Evolutionary conservation across 306 rosid genomes (phyloP), one percentile per base, ranked within the genome.

Genomic region (Phaseolus lunatus): DNA sequence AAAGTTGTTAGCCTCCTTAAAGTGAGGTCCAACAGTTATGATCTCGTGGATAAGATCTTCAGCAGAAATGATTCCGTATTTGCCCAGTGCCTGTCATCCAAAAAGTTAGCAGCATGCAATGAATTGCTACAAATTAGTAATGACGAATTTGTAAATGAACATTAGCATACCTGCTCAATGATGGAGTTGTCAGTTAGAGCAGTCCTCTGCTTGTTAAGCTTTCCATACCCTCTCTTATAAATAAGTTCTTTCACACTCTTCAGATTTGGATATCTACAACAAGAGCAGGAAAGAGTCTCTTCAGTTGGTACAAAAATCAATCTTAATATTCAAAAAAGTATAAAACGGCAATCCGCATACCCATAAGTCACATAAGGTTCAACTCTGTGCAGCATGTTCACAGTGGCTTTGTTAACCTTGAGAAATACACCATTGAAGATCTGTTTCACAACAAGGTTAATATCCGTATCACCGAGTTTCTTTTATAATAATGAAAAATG

Each of bases 41-140:
- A 92, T 94, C 89, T 91, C 98, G 8, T 92, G 98, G 67, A 92
- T 87, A 45, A 94, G 94, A 84, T 92, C 98, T 69, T 94, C 97
- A 0, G 75, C 39, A 69, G 89, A 92, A 49, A 94, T 79, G 37
- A 94, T 92, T 43, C 92, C 97, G 52, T 69, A 52, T 81, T 92
- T 86, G 12, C 97, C 98, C 3, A 94, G 64, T 7, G 88, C 98
- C 96, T 94, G 24, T n/a, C 50, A 73, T 58, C 14, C 48, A 39
- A 13, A 22, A 72, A 15, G 69, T 88, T 72, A 86, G 79, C 5
- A 65, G 0, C 63, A 39, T 15, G 64, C 1, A 15, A n/a, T 15
- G 24, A 54, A 63, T 2, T 3, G 58, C 16, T 18, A 57, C 15
- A 37, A 5, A 67, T 35, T 18, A 26, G 43, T 6, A 37, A 15